Base-by-base conservation (phyloP, 2,329 filamentous ascomycete species). In the Phialophora verrucosa region DNA sequence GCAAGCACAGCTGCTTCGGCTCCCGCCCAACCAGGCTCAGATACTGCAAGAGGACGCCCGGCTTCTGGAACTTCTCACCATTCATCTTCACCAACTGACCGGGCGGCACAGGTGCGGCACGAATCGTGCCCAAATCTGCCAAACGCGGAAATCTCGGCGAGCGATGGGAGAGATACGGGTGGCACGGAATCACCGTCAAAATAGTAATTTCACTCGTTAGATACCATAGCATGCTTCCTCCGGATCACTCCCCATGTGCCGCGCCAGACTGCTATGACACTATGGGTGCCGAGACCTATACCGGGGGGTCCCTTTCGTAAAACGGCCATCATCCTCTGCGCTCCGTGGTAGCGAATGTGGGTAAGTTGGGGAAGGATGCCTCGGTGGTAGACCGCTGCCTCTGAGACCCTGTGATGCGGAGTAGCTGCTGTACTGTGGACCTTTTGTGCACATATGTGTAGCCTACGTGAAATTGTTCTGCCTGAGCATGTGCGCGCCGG, bases 121-220 rank as follows among this genome's bases (percentile, higher is more conserved):
- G 47, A 53, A 1, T 11, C 25, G 4, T 1, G 23, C 23, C 27
- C 29, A 17, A 31, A n/a, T 31, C 14, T 31, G 23, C 10, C 51
- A 8, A 20, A 31, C 14, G 38, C 12, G 14, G 14, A 42, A 55
- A 17, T 4, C 32, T 12, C 32, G 49, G 49, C 42, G 25, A 51
- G 29, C 17, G 63, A 65, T 49, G 63, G 29, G n/a, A 57, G 63
- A 58, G 51, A 62, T 47, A 65, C 58, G 4, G 58, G 63, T 20
- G 58, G 58, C 38, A 65, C 57, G 20, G 25, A 29, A 53, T 42
- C 38, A 25, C 12, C 20, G 10, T 25, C 51, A 2, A 29, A 11
- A 47, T 56, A 62, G 51, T 10, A 56, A 32, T 11, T 3, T 56
- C 38, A 38, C 25, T 11, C 20, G 20, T 23, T 14, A 11, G 55